Percentiles rank a stretch among this genome's conserved stretches.
Conservation (phyloP, 78 protist genomes). For the Tieghemostelium lacteum region DNA sequence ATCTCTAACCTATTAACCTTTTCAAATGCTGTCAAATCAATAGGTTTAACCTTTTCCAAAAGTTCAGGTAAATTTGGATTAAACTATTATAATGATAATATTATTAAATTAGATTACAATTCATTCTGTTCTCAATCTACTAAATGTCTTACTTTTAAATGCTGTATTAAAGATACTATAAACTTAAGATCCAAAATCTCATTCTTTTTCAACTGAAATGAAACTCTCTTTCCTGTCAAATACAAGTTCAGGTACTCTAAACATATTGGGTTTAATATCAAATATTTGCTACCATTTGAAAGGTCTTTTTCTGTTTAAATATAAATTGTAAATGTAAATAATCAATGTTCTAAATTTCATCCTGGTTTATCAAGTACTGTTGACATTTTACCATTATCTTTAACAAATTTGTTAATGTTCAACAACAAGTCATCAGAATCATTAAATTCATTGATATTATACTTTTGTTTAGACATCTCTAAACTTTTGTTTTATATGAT, state of each 20-base stretch:
- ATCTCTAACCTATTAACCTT: slow-evolving; percentile 15
- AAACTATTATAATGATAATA: neutral
- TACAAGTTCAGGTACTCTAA: slow-evolving; percentile 35
- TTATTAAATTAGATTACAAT: neutral
- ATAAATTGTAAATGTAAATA: neutral
- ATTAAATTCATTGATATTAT: neutral
- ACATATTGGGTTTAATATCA: slow-evolving; percentile 51
- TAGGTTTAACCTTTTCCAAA: slow-evolving; percentile 23
- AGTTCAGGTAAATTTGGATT: slow-evolving; percentile 53
- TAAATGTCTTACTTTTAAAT: slow-evolving; percentile 12
- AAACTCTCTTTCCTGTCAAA: slow-evolving; percentile 50
- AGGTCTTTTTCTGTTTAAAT: slow-evolving; percentile 6
- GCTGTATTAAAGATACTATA: slow-evolving; percentile 21
- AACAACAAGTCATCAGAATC: slow-evolving; percentile 36
- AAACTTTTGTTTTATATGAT: too few relatives aligned
- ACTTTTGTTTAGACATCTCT: too few relatives aligned
- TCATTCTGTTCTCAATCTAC: neutral
- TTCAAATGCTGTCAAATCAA: slow-evolving; percentile 36
- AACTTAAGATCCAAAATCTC: slow-evolving; percentile 44
- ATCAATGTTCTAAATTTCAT: neutral
- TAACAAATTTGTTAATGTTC: slow-evolving; percentile 24
- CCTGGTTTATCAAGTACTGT: neutral
- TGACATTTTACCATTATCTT: slow-evolving; percentile 25
- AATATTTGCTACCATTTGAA: neutral
- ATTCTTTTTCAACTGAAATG: slow-evolving; percentile 24